phyloP scores from a whole-genome alignment of 1,139 yeast species.

The Yamadazyma oceani region DNA sequence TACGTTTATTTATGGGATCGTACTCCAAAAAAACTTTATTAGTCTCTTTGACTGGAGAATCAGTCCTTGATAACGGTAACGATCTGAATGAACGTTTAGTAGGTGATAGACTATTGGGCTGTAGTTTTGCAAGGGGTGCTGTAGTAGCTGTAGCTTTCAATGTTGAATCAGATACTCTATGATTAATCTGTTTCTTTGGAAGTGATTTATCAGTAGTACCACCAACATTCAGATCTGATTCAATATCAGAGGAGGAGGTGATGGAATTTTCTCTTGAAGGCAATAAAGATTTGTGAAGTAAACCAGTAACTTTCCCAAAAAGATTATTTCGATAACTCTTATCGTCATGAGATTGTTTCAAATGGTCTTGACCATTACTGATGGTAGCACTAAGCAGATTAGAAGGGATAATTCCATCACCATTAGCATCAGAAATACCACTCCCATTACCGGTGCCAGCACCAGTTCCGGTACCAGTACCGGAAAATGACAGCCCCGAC shows the following conservation, averaged over 20 bases:
- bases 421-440: too few relatives aligned
- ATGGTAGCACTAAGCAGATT: too few relatives aligned
- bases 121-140: neutral
- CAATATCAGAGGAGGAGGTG: conserved; percentile 11
- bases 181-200: conserved; percentile 6
- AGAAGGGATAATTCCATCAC: too few relatives aligned
- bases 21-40: conserved; percentile 77
- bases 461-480: neutral
- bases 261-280: conserved; percentile 12
- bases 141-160: conserved; percentile 5
- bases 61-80: conserved; percentile 13
- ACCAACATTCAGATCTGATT: conserved; percentile 5
- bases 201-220: conserved; percentile 4
- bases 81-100: conserved; percentile 5
- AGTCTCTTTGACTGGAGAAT: conserved; percentile 71
- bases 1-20: conserved; percentile 83
- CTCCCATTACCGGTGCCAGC: neutral
- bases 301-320: conserved; percentile 35
- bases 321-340: conserved; percentile 21
- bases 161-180: conserved; percentile 14
- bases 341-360: neutral
- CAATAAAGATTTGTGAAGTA: conserved; percentile 25
- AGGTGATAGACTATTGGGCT: neutral
- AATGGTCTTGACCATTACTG: neutral
- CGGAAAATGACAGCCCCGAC: neutral